Percentiles rank a stretch among this genome's conserved stretches.
These are phyloP conservation scores for Pestalotiopsis sp. DNA, from an alignment of 2,329 filamentous ascomycete species.

Conservation along the genomic window DNA sequence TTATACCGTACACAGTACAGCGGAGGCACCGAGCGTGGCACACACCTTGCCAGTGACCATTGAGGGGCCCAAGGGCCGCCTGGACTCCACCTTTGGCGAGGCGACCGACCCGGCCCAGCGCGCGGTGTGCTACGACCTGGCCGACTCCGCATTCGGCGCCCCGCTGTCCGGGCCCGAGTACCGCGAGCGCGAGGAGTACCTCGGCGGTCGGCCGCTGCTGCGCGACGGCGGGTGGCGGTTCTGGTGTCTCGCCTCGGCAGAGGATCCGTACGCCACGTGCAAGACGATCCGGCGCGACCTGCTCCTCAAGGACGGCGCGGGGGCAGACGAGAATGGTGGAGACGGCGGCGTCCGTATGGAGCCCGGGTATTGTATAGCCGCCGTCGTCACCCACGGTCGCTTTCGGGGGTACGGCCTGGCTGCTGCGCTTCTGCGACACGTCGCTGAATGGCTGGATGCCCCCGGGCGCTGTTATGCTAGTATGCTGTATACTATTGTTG, in stretches of 20 bases:
- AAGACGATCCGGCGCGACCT: not conserved
- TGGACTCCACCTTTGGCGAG: not conserved
- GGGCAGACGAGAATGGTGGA: not conserved
- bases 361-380: not conserved
- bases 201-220: not conserved
- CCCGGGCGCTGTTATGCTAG: not conserved
- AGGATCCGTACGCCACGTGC: not conserved
- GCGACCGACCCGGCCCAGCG: not conserved
- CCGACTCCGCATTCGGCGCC: not conserved
- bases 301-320: not conserved
- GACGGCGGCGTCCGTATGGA: not conserved
- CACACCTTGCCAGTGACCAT: not conserved
- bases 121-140: not conserved
- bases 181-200: not conserved
- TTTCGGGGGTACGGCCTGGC: not conserved
- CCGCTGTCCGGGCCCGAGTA: not conserved
- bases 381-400: not conserved
- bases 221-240: not conserved
- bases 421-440: not conserved
- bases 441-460: not conserved
- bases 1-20: no score
- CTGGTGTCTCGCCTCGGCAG: not conserved
- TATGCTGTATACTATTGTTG: not conserved
- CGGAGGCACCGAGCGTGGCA: no score
- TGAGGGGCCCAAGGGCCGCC: not conserved